phyloP scores from a whole-genome alignment of 1,139 yeast species.

The Kodamaea ohmeri region DNA sequence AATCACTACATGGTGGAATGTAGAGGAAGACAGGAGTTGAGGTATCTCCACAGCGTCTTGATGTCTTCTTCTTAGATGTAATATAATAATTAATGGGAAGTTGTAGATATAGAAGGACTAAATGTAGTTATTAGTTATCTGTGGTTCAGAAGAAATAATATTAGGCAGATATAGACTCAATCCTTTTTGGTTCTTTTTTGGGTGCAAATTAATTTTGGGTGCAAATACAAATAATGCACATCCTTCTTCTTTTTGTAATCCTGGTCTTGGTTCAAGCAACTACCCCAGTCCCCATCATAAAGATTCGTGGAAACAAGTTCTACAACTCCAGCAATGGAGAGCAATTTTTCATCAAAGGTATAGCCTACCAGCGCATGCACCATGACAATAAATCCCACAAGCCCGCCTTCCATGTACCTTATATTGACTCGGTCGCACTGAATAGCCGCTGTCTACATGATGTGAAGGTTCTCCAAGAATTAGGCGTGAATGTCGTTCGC shows the following conservation, averaged over 20 bases:
- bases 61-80: constrained; percentile 9
- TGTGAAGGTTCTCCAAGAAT: constrained; percentile 41
- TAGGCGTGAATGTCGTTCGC: constrained; percentile 53
- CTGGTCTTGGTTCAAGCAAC: background rate
- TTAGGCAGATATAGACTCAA: background rate
- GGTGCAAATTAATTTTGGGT: constrained; percentile 1
- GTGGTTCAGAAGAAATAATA: background rate
- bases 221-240: background rate
- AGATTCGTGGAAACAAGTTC: constrained; percentile 47
- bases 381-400: constrained; percentile 29
- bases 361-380: constrained; percentile 54
- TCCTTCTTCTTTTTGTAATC: background rate
- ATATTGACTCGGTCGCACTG: constrained; percentile 54
- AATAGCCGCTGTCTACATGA: constrained; percentile 49
- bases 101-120: background rate
- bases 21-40: constrained; percentile 45
- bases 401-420: constrained; percentile 28
- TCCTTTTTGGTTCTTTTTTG: background rate
- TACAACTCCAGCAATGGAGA: constrained; percentile 39
- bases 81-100: constrained; percentile 1
- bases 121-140: background rate
- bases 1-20: constrained; percentile 46
- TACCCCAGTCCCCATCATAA: constrained; percentile 27
- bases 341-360: constrained; percentile 57
- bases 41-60: constrained; percentile 33